Conservation (phyloP, 2,329 filamentous ascomycete genomes). For the Penicillium sp. region DNA sequence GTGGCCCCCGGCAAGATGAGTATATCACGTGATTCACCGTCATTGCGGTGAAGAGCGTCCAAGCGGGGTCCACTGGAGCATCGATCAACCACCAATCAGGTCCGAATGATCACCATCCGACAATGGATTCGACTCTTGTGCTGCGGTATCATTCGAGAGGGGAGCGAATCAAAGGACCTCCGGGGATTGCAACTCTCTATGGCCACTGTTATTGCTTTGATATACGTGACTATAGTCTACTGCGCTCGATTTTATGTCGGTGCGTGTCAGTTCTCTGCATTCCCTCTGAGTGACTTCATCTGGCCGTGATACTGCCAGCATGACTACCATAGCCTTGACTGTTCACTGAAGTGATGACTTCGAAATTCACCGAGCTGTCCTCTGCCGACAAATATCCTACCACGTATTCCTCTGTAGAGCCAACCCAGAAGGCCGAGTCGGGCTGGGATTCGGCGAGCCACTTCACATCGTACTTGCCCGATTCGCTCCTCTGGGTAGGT, state of each 20-base stretch:
- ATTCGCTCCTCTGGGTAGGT: conserved; percentile 29
- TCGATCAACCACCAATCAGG: no score
- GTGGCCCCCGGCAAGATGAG: no score
- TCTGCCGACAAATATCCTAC: conserved; percentile 27
- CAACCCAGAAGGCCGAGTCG: conserved; percentile 32
- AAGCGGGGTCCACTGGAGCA: no score
- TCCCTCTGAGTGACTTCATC: conserved; percentile 3
- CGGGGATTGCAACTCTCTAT: no score
- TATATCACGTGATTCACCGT: background rate
- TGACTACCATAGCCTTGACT: conserved; percentile 16
- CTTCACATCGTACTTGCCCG: conserved; percentile 31
- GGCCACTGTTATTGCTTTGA: no score
- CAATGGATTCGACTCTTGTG: no score
- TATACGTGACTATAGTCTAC: no score
- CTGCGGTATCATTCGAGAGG: no score
- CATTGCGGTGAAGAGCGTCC: no score
- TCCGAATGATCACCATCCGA: no score
- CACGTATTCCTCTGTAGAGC: conserved; percentile 29
- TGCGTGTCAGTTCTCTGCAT: background rate
- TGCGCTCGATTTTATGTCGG: no score
- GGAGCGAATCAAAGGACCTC: no score
- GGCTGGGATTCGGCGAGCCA: conserved; percentile 24
- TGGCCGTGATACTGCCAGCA: conserved; percentile 13
- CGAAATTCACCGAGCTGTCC: conserved; percentile 21
- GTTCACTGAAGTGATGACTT: conserved; percentile 24